Percentiles rank a stretch among this genome's conserved stretches.
Conservation (phyloP, 768 basidiomycete genomes). For the Rhizopogon rudus region DNA sequence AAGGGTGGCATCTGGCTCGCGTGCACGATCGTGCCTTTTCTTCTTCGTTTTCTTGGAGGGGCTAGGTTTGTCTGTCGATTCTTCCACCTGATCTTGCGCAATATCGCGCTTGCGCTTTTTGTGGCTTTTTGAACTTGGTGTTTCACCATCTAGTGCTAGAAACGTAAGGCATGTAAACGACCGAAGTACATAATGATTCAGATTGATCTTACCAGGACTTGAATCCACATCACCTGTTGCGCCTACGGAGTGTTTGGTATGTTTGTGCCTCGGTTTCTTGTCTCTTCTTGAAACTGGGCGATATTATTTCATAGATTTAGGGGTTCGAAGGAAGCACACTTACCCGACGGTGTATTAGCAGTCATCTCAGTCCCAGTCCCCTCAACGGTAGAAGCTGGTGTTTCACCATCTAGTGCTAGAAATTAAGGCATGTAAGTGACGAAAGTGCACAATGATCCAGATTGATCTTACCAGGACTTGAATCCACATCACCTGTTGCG, state of each 20-base stretch:
- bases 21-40: slow-evolving; percentile 14
- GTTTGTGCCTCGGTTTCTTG: slow-evolving; percentile 13
- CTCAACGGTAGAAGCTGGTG: too few species aligned
- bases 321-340: not conserved
- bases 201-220: not conserved
- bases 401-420: slow-evolving; percentile 1
- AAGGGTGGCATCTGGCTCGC: not conserved
- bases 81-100: not conserved
- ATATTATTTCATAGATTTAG: not conserved
- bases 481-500: not conserved
- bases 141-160: not conserved
- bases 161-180: not conserved
- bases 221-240: not conserved
- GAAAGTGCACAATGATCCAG: not conserved
- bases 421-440: not conserved
- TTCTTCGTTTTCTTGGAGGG: slow-evolving; percentile 23
- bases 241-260: not conserved
- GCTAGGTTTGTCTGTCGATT: slow-evolving; percentile 4
- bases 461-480: not conserved
- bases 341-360: not conserved
- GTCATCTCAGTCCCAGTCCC: not conserved
- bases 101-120: slow-evolving; percentile 21
- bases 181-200: not conserved
- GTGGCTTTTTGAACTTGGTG: slow-evolving; percentile 4
- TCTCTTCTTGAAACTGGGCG: slow-evolving; percentile 1